These are phyloP conservation scores for Obelidium mucronatum DNA, from an alignment of 192 early-diverging fungal species.

Conservation along the genomic window DNA sequence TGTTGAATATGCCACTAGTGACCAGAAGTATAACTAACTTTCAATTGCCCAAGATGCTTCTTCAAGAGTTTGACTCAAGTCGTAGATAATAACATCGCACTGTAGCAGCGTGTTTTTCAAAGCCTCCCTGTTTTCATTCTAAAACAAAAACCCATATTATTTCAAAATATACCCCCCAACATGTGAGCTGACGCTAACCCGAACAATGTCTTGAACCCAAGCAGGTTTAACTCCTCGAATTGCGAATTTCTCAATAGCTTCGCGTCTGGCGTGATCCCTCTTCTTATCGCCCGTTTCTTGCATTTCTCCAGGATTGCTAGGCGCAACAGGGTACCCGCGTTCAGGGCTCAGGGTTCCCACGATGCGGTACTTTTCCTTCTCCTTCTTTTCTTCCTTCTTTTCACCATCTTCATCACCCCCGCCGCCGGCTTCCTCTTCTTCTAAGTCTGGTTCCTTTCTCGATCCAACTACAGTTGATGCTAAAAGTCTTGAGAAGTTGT, in stretches of 20 bases:
- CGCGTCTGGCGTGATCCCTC: constrained; percentile 53
- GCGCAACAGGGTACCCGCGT: neutral
- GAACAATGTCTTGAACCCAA: constrained; percentile 55
- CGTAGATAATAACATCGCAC: constrained; percentile 64
- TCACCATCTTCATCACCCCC: constrained; percentile 16
- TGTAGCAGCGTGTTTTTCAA: constrained; percentile 48
- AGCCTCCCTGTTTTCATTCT: constrained; percentile 51
- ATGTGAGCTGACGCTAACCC: constrained; percentile 32
- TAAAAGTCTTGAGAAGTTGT: constrained; percentile 59
- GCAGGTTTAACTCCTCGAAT: constrained; percentile 44
- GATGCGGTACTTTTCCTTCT: constrained; percentile 55
- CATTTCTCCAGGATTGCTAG: constrained; percentile 48
- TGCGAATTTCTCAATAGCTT: constrained; percentile 66
- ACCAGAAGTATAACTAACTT: constrained; percentile 36
- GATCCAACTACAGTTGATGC: constrained; percentile 55
- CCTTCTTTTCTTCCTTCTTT: constrained; percentile 36
- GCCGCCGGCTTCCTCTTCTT: constrained; percentile 48
- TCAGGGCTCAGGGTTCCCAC: constrained; percentile 48
- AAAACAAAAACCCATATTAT: neutral
- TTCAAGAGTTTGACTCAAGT: constrained; percentile 58
- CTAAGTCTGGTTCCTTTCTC: constrained; percentile 47
- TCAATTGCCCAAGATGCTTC: constrained; percentile 64
- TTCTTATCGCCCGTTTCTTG: constrained; percentile 65
- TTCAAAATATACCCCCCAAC: neutral
- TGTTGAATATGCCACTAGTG: neutral